Evolutionary conservation across 2,329 filamentous ascomycete genomes (phyloP).

Genomic region (Moelleriella libera): DNA sequence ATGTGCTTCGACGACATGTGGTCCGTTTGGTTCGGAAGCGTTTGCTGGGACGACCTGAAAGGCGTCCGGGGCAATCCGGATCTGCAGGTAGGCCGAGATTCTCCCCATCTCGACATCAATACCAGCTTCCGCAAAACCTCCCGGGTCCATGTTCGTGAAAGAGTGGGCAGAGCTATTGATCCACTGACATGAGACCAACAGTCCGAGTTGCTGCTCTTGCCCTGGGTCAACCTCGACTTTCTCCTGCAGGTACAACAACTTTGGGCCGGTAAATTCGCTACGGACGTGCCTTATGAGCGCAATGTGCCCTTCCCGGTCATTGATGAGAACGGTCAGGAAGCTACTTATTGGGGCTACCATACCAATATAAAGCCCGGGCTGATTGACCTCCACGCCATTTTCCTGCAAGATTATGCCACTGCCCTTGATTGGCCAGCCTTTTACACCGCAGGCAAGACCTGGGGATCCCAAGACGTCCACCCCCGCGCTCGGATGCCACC

Average conservation of each 20-base stretch:
- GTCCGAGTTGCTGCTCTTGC: conserved; percentile 27
- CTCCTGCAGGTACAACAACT: conserved; percentile 32
- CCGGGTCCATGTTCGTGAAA: too few relatives aligned
- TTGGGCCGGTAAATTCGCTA: conserved; percentile 27
- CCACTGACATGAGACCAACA: conserved; percentile 9
- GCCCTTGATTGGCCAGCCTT: conserved; percentile 11
- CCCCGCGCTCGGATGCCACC: conserved; percentile 23
- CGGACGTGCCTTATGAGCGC: conserved; percentile 19
- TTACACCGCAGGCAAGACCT: conserved; percentile 5
- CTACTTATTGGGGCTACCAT: too few relatives aligned
- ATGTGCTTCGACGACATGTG: conserved; percentile 22
- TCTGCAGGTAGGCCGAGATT: too few relatives aligned
- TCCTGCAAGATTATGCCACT: too few relatives aligned
- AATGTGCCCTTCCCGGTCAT: conserved; percentile 6
- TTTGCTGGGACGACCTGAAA: conserved; percentile 1
- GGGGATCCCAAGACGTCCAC: conserved; percentile 22
- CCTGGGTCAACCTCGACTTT: conserved; percentile 29
- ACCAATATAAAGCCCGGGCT: too few relatives aligned
- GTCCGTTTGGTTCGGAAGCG: conserved; percentile 18
- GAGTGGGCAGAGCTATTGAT: too few relatives aligned
- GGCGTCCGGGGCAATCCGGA: conserved; percentile 5
- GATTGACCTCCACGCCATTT: too few relatives aligned
- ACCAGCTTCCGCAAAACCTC: too few relatives aligned
- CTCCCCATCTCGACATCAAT: too few relatives aligned
- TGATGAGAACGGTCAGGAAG: too few relatives aligned